A percentile compares a stretch with the other conserved stretches of the same genome.
phyloP scores from a whole-genome alignment of 1,284 basidiomycete species.

The Pseudozyma tsukubaensis region DNA sequence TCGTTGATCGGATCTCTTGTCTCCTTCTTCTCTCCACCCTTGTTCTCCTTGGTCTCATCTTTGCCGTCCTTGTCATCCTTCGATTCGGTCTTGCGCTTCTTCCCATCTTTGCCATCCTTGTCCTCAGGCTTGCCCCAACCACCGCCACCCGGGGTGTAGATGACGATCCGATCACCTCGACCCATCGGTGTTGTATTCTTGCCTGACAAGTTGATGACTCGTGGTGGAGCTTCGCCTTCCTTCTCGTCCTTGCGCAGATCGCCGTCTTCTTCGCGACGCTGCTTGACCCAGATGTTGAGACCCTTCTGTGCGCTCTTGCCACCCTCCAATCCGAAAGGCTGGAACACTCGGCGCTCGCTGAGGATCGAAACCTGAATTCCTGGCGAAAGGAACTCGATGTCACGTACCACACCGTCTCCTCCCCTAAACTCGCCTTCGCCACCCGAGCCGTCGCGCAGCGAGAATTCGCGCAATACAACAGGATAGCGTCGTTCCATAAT shows the following conservation, averaged over 20 bases:
- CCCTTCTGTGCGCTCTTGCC: conserved; percentile 82
- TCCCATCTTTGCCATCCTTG: not conserved
- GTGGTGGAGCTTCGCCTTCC: conserved; percentile 66
- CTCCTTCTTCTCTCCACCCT: conserved; percentile 8
- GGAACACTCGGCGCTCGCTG: conserved; percentile 85
- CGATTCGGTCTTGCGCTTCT: not conserved
- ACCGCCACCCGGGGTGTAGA: conserved; percentile 92
- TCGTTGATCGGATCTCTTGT: conserved; percentile 33
- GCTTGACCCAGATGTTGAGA: conserved; percentile 89
- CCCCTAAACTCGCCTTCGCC: conserved; percentile 83
- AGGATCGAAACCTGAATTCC: conserved; percentile 86
- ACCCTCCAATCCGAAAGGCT: conserved; percentile 90
- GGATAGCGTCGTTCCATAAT: conserved; percentile 91
- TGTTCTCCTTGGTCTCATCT: not conserved
- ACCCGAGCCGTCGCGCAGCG: conserved; percentile 80
- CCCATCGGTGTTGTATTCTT: conserved; percentile 88
- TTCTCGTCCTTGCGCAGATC: conserved; percentile 71
- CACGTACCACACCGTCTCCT: conserved; percentile 87
- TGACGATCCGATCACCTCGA: conserved; percentile 81
- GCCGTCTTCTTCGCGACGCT: conserved; percentile 77
- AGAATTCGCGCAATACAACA: conserved; percentile 84
- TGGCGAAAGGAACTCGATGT: conserved; percentile 84
- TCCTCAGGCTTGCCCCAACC: conserved; percentile 77
- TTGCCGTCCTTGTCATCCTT: conserved; percentile 1
- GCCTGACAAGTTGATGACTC: conserved; percentile 88